These are phyloP conservation scores for Begonia loranthoides DNA, from an alignment of 306 rosid species.

Conservation along the genomic window DNA sequence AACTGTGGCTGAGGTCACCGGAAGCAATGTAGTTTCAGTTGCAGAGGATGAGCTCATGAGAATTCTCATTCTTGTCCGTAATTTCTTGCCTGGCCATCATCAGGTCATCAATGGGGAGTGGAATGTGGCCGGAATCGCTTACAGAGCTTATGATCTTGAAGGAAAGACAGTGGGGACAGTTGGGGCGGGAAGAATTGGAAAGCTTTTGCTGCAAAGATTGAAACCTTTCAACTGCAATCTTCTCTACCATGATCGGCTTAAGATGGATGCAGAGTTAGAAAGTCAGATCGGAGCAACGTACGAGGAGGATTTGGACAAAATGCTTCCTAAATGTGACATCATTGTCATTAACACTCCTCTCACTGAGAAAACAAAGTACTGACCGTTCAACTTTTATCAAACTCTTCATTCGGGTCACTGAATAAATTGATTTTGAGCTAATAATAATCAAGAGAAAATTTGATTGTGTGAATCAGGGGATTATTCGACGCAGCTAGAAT, in stretches of 20 bases:
- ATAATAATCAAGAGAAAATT: background rate
- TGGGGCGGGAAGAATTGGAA: slow-evolving; percentile 90
- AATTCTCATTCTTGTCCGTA: slow-evolving; percentile 74
- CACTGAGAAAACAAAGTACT: slow-evolving; percentile 80
- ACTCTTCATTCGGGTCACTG: no score
- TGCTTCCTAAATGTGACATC: slow-evolving; percentile 91
- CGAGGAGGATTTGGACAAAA: slow-evolving; percentile 84
- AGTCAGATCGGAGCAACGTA: slow-evolving; percentile 58
- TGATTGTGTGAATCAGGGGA: slow-evolving; percentile 41
- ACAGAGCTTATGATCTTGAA: slow-evolving; percentile 92
- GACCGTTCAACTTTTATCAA: no score
- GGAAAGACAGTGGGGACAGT: slow-evolving; percentile 85
- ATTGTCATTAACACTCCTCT: slow-evolving; percentile 85
- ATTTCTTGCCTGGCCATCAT: slow-evolving; percentile 73
- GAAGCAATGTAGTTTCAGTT: slow-evolving; percentile 82
- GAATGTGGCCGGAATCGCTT: slow-evolving; percentile 87
- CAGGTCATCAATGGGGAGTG: slow-evolving; percentile 66
- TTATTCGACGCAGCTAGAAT: slow-evolving; percentile 60
- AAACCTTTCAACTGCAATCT: slow-evolving; percentile 82
- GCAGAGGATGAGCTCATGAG: slow-evolving; percentile 97
- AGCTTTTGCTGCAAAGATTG: slow-evolving; percentile 77
- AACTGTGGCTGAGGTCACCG: slow-evolving; percentile 95
- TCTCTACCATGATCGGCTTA: slow-evolving; percentile 73
- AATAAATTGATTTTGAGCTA: no score
- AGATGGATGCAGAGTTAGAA: slow-evolving; percentile 64